Conservation (phyloP, 306 rosid genomes). For the Malus asiatica region DNA sequence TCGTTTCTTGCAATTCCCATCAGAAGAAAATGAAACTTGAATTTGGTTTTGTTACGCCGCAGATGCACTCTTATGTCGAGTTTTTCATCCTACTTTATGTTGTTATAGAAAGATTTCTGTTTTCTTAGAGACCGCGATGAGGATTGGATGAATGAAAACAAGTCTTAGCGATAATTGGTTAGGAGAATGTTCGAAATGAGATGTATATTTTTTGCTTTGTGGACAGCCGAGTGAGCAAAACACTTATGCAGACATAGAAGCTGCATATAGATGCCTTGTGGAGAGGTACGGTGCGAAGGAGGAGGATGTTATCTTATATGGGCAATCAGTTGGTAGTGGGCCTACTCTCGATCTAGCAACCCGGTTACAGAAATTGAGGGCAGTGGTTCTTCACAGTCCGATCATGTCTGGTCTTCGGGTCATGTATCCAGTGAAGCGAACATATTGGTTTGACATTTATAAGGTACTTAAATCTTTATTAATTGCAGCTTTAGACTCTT, state of each 20-base stretch:
- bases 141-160: not conserved
- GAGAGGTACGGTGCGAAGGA: conserved; percentile 77
- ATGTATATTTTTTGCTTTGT: conserved; percentile 3
- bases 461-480: conserved; percentile 49
- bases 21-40: not conserved
- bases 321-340: conserved; percentile 97
- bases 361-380: conserved; percentile 67
- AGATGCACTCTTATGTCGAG: not conserved
- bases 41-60: not conserved
- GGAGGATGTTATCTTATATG: conserved; percentile 89
- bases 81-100: not conserved
- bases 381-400: conserved; percentile 94
- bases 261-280: conserved; percentile 75
- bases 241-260: conserved; percentile 93
- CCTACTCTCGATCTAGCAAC: conserved; percentile 89
- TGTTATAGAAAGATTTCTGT: not conserved
- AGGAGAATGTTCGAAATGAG: conserved; percentile 5
- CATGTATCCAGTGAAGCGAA: conserved; percentile 91
- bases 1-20: not conserved
- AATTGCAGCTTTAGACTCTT: conserved; percentile 1
- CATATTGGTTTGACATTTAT: conserved; percentile 95
- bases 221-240: conserved; percentile 88
- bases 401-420: conserved; percentile 92
- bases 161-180: conserved; percentile 4
- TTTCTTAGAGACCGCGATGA: not conserved